A percentile compares a stretch with the other conserved stretches of the same genome.
Evolutionary conservation across 768 basidiomycete species (phyloP).

Genomic region (Suillus weaverae): DNA sequence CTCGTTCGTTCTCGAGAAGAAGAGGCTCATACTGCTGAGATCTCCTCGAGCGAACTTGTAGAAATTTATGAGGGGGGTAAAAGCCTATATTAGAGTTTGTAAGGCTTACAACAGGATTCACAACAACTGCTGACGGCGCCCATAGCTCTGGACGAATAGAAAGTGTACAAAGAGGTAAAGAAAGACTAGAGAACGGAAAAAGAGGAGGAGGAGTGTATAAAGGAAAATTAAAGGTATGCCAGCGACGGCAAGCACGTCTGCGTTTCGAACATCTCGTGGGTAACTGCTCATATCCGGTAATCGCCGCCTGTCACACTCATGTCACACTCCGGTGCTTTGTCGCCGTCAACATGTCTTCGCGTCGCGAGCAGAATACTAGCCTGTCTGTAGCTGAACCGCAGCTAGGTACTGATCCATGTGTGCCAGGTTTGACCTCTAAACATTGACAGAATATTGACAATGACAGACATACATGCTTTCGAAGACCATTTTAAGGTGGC

Average conservation of each 20-base stretch:
- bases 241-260: slow-evolving; percentile 4
- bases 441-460: neutral
- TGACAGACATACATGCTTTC: neutral
- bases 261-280: slow-evolving; percentile 19
- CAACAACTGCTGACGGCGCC: slow-evolving; percentile 81
- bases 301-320: slow-evolving; percentile 14
- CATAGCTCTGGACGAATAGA: slow-evolving; percentile 42
- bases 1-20: slow-evolving; percentile 89
- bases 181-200: slow-evolving; percentile 4
- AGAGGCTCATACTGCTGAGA: slow-evolving; percentile 87
- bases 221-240: slow-evolving; percentile 16
- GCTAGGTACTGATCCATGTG: neutral
- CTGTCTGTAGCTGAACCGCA: neutral
- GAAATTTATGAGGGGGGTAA: slow-evolving; percentile 18
- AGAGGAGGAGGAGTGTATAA: slow-evolving; percentile 9
- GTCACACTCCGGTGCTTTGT: neutral
- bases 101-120: slow-evolving; percentile 72
- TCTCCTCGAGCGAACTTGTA: slow-evolving; percentile 74
- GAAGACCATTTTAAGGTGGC: neutral
- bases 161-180: neutral
- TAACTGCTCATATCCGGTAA: slow-evolving; percentile 23
- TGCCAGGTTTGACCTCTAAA: neutral
- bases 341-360: neutral
- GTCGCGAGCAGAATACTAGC: neutral
- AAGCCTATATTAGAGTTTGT: slow-evolving; percentile 12